Evolutionary conservation across 228 moss, liverwort and hornwort genomes (phyloP).

Genomic region (Sphagnum magellanicum): DNA sequence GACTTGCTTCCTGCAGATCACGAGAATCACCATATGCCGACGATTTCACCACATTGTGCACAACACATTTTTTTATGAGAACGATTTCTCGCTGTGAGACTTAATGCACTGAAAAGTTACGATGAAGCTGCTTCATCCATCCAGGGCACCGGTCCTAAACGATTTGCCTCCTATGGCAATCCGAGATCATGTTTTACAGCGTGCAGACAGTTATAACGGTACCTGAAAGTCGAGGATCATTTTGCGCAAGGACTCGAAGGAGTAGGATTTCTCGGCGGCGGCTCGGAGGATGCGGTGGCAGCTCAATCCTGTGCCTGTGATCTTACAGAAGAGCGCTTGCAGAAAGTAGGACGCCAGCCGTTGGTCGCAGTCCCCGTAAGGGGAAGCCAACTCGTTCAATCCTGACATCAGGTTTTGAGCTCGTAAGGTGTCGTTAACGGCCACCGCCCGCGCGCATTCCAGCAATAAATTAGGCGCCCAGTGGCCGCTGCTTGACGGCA

Average conservation of each 20-base stretch:
- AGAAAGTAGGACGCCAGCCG: conserved; percentile 22
- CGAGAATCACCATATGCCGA: no score
- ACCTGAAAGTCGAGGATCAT: conserved; percentile 27
- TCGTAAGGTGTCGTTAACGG: conserved; percentile 8
- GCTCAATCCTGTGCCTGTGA: conserved; percentile 15
- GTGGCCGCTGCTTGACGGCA: neutral
- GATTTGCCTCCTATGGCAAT: no score
- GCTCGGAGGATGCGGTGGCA: conserved; percentile 15
- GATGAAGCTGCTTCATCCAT: no score
- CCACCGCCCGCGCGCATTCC: conserved; percentile 17
- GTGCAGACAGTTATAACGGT: neutral
- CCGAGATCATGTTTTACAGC: no score
- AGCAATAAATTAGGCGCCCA: conserved; percentile 17
- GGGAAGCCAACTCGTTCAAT: conserved; percentile 24
- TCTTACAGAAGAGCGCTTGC: conserved; percentile 30
- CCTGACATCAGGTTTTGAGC: conserved; percentile 22
- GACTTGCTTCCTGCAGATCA: conserved; percentile 15
- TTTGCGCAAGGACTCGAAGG: conserved; percentile 27
- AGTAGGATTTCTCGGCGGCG: conserved; percentile 23
- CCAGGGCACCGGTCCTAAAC: no score
- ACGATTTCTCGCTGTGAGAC: no score
- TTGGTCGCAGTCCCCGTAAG: conserved; percentile 22
- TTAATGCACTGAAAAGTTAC: no score
- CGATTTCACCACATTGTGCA: no score
- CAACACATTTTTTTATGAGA: no score